Evolutionary conservation across 257 asterid genomes (phyloP).

Genomic region (Forsythia suspensa): DNA sequence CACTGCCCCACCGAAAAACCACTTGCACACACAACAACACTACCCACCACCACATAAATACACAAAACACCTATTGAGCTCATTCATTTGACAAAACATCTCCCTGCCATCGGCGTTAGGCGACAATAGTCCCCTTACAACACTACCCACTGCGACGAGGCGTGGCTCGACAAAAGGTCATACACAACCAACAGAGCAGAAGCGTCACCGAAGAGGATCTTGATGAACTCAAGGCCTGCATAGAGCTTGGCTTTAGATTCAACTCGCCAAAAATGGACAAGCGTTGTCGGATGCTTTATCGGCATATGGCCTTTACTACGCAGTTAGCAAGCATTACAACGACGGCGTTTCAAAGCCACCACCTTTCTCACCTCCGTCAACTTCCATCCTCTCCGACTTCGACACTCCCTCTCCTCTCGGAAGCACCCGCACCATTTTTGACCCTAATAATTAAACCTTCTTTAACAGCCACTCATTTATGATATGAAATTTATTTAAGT

Average conservation of each 20-base stretch:
- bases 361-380: constrained; percentile 13
- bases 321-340: constrained; percentile 56
- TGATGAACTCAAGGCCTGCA: constrained; percentile 70
- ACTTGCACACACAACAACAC: not conserved
- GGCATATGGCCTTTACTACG: constrained; percentile 65
- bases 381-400: constrained; percentile 40
- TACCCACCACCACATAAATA: not conserved
- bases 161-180: constrained; percentile 65
- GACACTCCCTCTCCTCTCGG: constrained; percentile 46
- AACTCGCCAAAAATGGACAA: constrained; percentile 70
- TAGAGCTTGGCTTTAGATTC: constrained; percentile 71
- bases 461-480: no score
- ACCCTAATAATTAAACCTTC: constrained; percentile 38
- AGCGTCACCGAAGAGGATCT: constrained; percentile 79
- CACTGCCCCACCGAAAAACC: no score
- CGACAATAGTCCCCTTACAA: not conserved
- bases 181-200: constrained; percentile 41
- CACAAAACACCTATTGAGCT: no score
- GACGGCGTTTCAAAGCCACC: constrained; percentile 37
- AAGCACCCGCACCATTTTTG: constrained; percentile 53
- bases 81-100: not conserved
- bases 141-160: constrained; percentile 53
- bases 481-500: not conserved
- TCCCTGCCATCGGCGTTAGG: constrained; percentile 28
- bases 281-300: constrained; percentile 70